Conservation (phyloP, 2,329 filamentous ascomycete species). For the Xylariaceae sp. region DNA sequence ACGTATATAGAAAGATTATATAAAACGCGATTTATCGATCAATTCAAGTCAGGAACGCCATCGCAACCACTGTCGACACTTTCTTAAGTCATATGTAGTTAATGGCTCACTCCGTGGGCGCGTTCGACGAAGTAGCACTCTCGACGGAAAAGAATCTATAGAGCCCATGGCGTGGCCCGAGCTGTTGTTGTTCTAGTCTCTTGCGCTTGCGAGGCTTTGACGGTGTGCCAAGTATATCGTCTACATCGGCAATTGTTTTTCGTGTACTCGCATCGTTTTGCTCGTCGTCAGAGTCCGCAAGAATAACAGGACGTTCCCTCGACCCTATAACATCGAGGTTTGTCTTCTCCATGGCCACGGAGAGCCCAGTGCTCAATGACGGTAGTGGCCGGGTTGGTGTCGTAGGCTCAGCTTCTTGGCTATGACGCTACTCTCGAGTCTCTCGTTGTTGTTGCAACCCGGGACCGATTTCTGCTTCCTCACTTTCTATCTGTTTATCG, state of each 20-base stretch:
- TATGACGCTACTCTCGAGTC: background rate
- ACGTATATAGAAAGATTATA: too few species aligned
- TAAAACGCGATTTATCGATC: too few species aligned
- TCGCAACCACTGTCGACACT: too few species aligned
- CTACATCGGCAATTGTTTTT: background rate
- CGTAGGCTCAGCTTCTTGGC: background rate
- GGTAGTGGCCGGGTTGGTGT: background rate
- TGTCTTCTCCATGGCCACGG: background rate
- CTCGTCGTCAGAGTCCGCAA: background rate
- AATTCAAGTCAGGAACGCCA: too few species aligned
- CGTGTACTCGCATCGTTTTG: background rate
- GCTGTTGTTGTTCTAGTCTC: background rate
- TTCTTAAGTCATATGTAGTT: too few species aligned
- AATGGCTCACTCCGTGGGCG: too few species aligned
- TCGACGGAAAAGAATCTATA: background rate
- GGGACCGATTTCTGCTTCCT: background rate
- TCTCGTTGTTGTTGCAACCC: too few species aligned
- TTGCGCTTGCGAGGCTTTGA: background rate
- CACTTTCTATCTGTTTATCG: background rate
- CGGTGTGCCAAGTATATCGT: too few species aligned
- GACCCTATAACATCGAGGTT: background rate
- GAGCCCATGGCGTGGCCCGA: background rate
- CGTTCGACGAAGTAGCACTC: background rate
- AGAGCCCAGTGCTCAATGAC: background rate
- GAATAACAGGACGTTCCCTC: background rate